phyloP scores from a whole-genome alignment of 2,329 filamentous ascomycete species.

The Aspergillus unguis region DNA sequence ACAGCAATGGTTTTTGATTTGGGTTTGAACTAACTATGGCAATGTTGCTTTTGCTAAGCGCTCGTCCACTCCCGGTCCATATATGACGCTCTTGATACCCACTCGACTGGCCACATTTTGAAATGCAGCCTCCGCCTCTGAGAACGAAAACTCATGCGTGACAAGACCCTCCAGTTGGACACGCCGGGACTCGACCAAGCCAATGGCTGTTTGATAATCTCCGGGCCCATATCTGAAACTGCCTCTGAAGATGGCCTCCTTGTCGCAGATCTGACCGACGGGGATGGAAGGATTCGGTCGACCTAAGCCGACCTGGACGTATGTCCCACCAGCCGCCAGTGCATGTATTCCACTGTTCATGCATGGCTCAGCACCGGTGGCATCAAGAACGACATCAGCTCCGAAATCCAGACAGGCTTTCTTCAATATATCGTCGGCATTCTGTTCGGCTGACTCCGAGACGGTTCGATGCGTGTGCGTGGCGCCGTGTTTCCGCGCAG shows the following conservation, averaged over 20 bases:
- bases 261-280: slow-evolving; percentile 77
- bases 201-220: slow-evolving; percentile 76
- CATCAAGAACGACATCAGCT: slow-evolving; percentile 73
- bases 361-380: slow-evolving; percentile 69
- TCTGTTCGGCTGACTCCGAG: slow-evolving; percentile 61
- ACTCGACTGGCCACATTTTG: slow-evolving; percentile 75
- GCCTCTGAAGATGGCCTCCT: slow-evolving; percentile 79
- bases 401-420: slow-evolving; percentile 59
- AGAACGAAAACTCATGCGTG: slow-evolving; percentile 69
- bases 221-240: slow-evolving; percentile 83
- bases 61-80: slow-evolving; percentile 26
- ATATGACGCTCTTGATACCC: slow-evolving; percentile 44
- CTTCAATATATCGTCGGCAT: slow-evolving; percentile 63
- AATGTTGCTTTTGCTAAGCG: slow-evolving; percentile 12
- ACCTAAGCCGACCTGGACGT: slow-evolving; percentile 83
- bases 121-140: slow-evolving; percentile 77
- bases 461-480: slow-evolving; percentile 55
- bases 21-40: too few species aligned
- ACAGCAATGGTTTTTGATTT: too few species aligned
- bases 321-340: slow-evolving; percentile 65
- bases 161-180: slow-evolving; percentile 74
- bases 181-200: slow-evolving; percentile 60
- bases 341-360: slow-evolving; percentile 68
- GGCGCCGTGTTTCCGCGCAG: slow-evolving; percentile 64
- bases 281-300: slow-evolving; percentile 64